phyloP scores from a whole-genome alignment of 306 rosid genomes.

The Prinsepia uniflora region DNA sequence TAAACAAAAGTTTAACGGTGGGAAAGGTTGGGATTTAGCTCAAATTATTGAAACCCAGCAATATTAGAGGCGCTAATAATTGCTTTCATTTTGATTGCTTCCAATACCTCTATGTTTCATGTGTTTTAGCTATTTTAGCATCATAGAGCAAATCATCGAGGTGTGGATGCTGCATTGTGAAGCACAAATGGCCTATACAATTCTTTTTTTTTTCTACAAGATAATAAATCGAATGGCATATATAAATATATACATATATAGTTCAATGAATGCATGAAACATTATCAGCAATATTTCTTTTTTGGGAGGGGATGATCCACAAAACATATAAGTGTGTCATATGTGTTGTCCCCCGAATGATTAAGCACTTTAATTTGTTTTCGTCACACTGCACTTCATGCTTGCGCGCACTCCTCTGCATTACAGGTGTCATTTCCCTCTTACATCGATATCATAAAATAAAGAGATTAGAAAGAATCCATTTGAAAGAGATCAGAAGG shows the following conservation, averaged over 20 bases:
- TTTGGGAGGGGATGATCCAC: neutral
- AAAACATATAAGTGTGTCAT: neutral
- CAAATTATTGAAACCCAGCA: too few relatives aligned
- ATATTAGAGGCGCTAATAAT: too few relatives aligned
- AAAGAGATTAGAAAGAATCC: too few relatives aligned
- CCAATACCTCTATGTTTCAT: neutral
- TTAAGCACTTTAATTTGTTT: neutral
- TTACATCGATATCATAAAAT: too few relatives aligned
- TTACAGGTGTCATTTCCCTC: neutral
- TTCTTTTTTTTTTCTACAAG: neutral
- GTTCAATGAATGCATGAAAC: neutral
- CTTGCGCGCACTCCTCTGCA: conserved; percentile 1
- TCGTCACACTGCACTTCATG: conserved; percentile 9
- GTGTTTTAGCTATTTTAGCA: neutral
- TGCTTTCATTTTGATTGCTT: neutral
- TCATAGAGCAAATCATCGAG: neutral
- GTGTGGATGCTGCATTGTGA: neutral
- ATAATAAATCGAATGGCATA: too few relatives aligned
- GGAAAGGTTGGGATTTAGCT: too few relatives aligned
- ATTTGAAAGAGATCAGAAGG: too few relatives aligned
- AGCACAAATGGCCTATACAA: neutral
- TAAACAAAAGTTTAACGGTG: too few relatives aligned
- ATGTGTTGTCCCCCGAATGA: conserved; percentile 4
- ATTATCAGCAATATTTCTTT: neutral
- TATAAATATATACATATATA: neutral